Base-by-base conservation (phyloP, 2,329 filamentous ascomycete genomes). In the Immersiporthe knoxdaviesiana region DNA sequence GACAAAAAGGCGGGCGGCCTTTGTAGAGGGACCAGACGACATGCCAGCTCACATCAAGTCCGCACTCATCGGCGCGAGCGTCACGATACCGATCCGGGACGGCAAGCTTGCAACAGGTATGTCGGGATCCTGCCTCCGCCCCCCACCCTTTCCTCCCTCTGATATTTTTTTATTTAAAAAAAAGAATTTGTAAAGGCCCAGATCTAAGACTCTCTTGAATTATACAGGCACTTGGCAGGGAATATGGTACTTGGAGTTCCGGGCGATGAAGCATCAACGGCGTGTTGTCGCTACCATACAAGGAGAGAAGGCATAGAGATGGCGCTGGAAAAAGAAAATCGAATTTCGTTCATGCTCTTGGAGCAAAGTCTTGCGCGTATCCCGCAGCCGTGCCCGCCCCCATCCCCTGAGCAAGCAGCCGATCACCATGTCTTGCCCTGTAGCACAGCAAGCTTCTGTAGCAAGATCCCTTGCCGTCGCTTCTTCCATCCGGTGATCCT, bases 21-120 rank as follows among this genome's bases (percentile, higher is more conserved):
- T 24, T 58, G 37, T 91, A 0, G 96, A 97, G 84, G 96, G 96
- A 0, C 80, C 83, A 65, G 96, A 99, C 82, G 96, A 98, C 80
- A 97, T 98, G 93, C 96, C 96, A 50, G 91, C 92, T 32, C 96
- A 99, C 80, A 91, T 99, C 79, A 99, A 99, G 82, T 93, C 91
- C 69, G 92, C 93, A 0, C 82, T 99, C 63, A 86, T 98, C 39
- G 96, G 96, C 18, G 93, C 94, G 4, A 97, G 92, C 74, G 89
- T 98, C 2, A 95, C 90, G 7, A 91, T 99, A 69, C 96, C 96
- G 1, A 97, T 99, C 78, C 91, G 88, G 70, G 90, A 98, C 76
- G 96, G 96, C 52, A 90, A 87, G 74, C 79, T 98, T 77, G 90
- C 88, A 77, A 76, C 85, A 81, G 39, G 50, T 27, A 39, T 37